These are phyloP conservation scores for Carex cristatella DNA, from an alignment of 176 grass and related monocot genomes.

Conservation along the genomic window DNA sequence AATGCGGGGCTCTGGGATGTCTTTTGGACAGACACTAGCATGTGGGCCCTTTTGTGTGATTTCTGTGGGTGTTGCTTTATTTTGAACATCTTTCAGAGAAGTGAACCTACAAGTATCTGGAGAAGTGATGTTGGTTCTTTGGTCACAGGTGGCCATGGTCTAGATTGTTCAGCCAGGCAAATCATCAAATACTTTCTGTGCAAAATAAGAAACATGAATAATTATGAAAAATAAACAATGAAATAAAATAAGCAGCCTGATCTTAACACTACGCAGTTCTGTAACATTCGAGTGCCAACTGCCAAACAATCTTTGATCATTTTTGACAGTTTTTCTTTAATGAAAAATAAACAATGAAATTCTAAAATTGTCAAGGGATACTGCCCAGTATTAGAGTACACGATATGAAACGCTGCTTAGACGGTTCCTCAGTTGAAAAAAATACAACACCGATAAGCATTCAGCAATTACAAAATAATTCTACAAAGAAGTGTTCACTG, in stretches of 20 bases:
- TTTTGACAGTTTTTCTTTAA: not conserved
- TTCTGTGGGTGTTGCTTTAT: not conserved
- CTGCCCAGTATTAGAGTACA: not conserved
- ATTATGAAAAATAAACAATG: not conserved
- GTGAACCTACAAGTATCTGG: not conserved
- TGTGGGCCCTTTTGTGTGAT: not conserved
- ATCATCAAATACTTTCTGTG: slow-evolving; percentile 2
- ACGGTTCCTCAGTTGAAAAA: not conserved
- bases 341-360: too few relatives aligned
- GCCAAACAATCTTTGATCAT: not conserved
- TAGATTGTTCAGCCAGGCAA: not conserved
- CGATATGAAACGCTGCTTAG: not conserved
- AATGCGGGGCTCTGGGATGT: slow-evolving; percentile 25
- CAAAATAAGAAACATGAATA: not conserved
- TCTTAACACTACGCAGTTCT: not conserved
- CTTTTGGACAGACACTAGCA: not conserved
- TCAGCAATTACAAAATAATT: not conserved
- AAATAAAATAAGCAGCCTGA: not conserved
- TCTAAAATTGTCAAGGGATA: not conserved
- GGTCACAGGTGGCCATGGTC: not conserved
- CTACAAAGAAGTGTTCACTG: not conserved
- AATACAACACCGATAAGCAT: not conserved
- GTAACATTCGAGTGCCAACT: not conserved
- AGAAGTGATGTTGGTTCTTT: not conserved
- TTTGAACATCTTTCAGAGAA: not conserved